Evolutionary conservation across 1,139 yeast genomes (phyloP), one percentile per base, ranked within the genome.

Genomic region (Pichia kudriavzevii): DNA sequence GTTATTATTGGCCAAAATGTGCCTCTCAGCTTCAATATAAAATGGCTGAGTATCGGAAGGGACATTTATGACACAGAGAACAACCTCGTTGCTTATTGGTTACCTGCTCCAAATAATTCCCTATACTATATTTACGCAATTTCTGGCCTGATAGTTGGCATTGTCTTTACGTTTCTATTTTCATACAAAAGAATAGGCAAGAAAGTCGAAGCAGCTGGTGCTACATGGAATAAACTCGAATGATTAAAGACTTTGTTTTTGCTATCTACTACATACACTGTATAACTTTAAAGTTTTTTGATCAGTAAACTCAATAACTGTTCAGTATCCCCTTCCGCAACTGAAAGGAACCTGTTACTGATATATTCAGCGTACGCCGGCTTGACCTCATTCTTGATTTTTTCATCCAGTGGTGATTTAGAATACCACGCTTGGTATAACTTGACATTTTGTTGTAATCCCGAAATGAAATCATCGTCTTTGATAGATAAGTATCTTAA

Each of bases 401-500:
- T 50, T 34, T 37, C 42, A 28, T 50, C 54, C 28, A 56, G 20
- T 18, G 39, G 36, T 8, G 44, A 31, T 55, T 42, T 45, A 8
- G 39, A 21, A 8, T 36, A 25, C 55, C 56, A 55, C 9, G 85
- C 81, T 44, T 72, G 61, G 55, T 75, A 83, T 52, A 79, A 76
- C 51, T 79, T 80, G 27, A 87, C 82, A 13, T 87, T 68, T 25
- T 70, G 66, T 58, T 82, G 85, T 47, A 88, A 66, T 36, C 62
- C 57, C 36, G 70, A 76, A 10, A 83, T 75, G 53, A 81, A 75
- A 8, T 55, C 48, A 3, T 60, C 55, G 38, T 66, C 64, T 4
- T 48, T 38, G 22, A 64, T 54, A 0, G 53, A 47, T 30, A 65
- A 53, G 46, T 68, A 72, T 54, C 94, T 73, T 26, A 87, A 63